phyloP scores from a whole-genome alignment of 139 green algal genomes.

The Nannochloris sp. region DNA sequence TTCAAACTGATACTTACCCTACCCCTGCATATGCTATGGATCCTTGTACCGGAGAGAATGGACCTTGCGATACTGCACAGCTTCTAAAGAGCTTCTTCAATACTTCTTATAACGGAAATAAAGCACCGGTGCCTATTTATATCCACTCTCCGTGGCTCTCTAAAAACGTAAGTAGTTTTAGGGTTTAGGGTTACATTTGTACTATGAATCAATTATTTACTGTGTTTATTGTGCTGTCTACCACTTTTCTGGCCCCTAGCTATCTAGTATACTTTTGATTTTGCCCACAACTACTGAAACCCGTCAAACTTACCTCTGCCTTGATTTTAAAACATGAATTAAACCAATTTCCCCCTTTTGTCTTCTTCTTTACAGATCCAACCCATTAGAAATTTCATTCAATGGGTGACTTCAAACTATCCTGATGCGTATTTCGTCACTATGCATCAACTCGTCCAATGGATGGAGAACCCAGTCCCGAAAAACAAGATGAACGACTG shows the following conservation, averaged over 20 bases:
- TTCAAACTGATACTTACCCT: constrained; percentile 26
- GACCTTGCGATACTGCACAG: constrained; percentile 1
- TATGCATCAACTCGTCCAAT: constrained; percentile 20
- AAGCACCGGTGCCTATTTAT: constrained; percentile 21
- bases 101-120: constrained; percentile 17
- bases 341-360: background rate
- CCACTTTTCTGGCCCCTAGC: background rate
- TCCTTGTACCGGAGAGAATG: constrained; percentile 1
- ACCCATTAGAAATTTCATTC: background rate
- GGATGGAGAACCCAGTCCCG: constrained; percentile 24
- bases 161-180: background rate
- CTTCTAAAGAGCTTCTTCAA: constrained; percentile 23
- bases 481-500: constrained; percentile 5
- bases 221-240: background rate
- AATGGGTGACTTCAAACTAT: background rate
- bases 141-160: constrained; percentile 22
- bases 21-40: constrained; percentile 23
- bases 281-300: too few species aligned
- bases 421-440: constrained; percentile 26
- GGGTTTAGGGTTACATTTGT: background rate
- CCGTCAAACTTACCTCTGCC: too few species aligned
- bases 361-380: background rate
- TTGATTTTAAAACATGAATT: too few species aligned
- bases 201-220: background rate
- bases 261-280: background rate